Percentiles rank a stretch among this genome's conserved stretches.
These are phyloP conservation scores for Penicillium sp. DNA, from an alignment of 2,329 filamentous ascomycete genomes.

Conservation along the genomic window DNA sequence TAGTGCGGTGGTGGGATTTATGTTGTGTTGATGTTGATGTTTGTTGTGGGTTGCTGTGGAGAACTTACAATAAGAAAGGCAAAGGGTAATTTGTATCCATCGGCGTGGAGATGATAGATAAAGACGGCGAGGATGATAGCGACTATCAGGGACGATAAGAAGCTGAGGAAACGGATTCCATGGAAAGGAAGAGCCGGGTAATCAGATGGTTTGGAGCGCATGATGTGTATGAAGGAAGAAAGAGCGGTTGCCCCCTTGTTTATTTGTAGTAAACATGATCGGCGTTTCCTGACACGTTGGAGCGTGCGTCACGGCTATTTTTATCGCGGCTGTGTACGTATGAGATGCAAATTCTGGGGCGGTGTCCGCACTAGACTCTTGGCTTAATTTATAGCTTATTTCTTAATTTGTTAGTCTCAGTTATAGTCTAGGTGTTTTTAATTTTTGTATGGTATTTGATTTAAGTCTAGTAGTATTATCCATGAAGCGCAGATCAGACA, in stretches of 20 bases:
- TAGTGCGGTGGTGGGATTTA: background rate
- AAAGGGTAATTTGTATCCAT: constrained; percentile 57
- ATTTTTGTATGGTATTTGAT: too few relatives aligned
- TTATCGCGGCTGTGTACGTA: constrained; percentile 10
- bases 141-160: constrained; percentile 57
- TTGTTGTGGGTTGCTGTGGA: background rate
- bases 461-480: too few relatives aligned
- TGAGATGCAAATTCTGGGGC: background rate
- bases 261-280: constrained; percentile 23
- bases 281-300: constrained; percentile 68
- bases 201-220: constrained; percentile 39
- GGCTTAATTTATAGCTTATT: too few relatives aligned
- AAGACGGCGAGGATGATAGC: constrained; percentile 57
- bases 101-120: constrained; percentile 53
- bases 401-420: background rate
- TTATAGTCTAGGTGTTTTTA: too few relatives aligned
- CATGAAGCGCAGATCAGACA: too few relatives aligned
- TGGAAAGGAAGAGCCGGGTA: constrained; percentile 44
- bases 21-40: background rate
- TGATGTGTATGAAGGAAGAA: constrained; percentile 16
- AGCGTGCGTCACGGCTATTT: constrained; percentile 56
- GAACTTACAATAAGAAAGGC: constrained; percentile 58
- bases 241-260: background rate
- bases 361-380: background rate
- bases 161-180: constrained; percentile 35